Evolutionary conservation across 2,329 filamentous ascomycete genomes (phyloP).

Genomic region (Botryotinia globosa): DNA sequence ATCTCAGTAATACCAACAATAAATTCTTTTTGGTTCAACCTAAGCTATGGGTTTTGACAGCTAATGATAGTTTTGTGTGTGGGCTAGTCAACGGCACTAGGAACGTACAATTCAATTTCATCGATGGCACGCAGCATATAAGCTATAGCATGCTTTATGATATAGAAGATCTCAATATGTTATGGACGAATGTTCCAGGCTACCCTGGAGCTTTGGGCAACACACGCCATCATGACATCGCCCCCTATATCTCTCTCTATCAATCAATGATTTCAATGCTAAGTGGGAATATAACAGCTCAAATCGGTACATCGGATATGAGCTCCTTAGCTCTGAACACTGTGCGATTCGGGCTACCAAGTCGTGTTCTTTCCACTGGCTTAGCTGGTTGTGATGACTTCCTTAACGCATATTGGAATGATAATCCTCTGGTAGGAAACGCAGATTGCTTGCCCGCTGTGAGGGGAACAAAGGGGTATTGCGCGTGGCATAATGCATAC

Average conservation of each 20-base stretch:
- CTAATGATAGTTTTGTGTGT: not conserved
- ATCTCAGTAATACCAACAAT: not conserved
- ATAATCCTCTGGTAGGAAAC: not conserved
- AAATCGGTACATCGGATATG: no score
- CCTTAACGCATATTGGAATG: not conserved
- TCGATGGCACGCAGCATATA: not conserved
- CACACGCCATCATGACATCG: not conserved
- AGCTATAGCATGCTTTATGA: not conserved
- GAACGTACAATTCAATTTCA: not conserved
- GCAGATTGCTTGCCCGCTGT: not conserved
- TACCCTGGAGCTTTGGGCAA: not conserved
- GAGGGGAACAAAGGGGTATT: not conserved
- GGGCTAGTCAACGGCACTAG: not conserved
- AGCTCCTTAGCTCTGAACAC: not conserved
- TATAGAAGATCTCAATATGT: not conserved
- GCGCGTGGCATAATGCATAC: not conserved
- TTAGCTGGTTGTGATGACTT: not conserved
- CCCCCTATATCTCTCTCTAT: not conserved
- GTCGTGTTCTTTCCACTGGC: not conserved
- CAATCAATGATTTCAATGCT: no score
- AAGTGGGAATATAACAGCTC: no score
- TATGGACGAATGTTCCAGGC: not conserved
- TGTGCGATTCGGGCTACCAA: not conserved
- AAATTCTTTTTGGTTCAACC: not conserved
- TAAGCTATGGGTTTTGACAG: not conserved